Percentiles rank a stretch among this genome's conserved stretches.
phyloP scores from a whole-genome alignment of 2,329 filamentous ascomycete species.

The Apiospora koreana region DNA sequence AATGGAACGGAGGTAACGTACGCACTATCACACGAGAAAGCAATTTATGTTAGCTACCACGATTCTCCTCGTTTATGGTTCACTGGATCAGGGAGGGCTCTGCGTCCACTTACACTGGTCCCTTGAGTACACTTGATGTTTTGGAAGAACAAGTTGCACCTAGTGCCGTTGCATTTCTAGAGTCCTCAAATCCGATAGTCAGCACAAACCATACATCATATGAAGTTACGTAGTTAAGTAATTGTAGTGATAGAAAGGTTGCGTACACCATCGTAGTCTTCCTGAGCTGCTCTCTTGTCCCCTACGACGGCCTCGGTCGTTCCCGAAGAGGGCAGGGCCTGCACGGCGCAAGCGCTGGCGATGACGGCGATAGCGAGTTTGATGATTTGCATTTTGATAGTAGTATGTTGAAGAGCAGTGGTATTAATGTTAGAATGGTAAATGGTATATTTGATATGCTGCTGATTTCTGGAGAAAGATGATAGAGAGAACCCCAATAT shows the following conservation, averaged over 20 bases:
- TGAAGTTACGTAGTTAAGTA: no score
- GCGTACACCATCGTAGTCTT: background rate
- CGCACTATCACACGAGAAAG: background rate
- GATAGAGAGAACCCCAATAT: no score
- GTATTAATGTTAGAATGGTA: background rate
- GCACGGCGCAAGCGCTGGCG: background rate
- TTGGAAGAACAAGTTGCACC: background rate
- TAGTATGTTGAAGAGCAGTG: background rate
- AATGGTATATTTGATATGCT: no score
- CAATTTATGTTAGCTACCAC: background rate
- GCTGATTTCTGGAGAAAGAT: no score
- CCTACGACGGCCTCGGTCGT: background rate
- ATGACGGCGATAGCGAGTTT: background rate
- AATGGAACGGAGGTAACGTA: background rate
- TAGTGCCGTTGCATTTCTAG: background rate
- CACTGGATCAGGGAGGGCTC: background rate
- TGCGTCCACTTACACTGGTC: background rate
- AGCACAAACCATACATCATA: background rate
- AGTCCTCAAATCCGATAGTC: background rate
- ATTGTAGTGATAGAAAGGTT: background rate
- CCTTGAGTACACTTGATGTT: background rate
- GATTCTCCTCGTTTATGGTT: no score
- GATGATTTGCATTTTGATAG: background rate
- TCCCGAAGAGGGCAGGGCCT: background rate
- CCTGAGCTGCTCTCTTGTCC: background rate